These are phyloP conservation scores for Pichia insulana DNA, from an alignment of 805 yeast genomes.

Conservation along the genomic window DNA sequence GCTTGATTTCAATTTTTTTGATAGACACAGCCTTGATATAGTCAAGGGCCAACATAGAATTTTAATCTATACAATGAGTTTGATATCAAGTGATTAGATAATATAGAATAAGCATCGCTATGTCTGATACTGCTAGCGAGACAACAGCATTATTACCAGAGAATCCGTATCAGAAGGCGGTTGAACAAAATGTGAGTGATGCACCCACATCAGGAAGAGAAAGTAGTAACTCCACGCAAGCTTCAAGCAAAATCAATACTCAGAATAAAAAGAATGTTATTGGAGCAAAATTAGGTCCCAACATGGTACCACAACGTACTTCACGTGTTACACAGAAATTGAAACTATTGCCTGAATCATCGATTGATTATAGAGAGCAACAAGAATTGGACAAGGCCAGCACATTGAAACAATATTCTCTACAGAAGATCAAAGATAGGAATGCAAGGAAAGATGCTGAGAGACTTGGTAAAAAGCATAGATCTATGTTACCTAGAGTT, in stretches of 20 bases:
- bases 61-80: background rate
- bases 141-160: constrained; percentile 25
- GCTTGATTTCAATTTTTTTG: too few species aligned
- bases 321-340: constrained; percentile 68
- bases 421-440: constrained; percentile 76
- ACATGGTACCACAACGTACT: constrained; percentile 65
- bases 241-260: background rate
- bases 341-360: constrained; percentile 60
- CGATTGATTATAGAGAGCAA: constrained; percentile 14
- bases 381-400: constrained; percentile 11
- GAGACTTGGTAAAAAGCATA: constrained; percentile 75
- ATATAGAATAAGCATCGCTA: background rate
- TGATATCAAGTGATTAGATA: background rate
- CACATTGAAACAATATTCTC: constrained; percentile 37
- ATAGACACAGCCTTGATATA: too few species aligned
- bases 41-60: too few species aligned
- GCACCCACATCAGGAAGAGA: background rate
- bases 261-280: constrained; percentile 17
- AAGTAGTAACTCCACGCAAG: background rate
- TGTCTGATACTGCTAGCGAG: constrained; percentile 12
- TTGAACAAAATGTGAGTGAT: background rate
- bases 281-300: constrained; percentile 31
- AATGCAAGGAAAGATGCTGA: constrained; percentile 94
- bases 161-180: constrained; percentile 22
- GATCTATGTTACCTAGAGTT: constrained; percentile 82